A percentile compares a stretch with the other conserved stretches of the same genome.
These are phyloP conservation scores for Botryotinia narcissicola DNA, from an alignment of 2,329 filamentous ascomycete genomes.

Conservation along the genomic window DNA sequence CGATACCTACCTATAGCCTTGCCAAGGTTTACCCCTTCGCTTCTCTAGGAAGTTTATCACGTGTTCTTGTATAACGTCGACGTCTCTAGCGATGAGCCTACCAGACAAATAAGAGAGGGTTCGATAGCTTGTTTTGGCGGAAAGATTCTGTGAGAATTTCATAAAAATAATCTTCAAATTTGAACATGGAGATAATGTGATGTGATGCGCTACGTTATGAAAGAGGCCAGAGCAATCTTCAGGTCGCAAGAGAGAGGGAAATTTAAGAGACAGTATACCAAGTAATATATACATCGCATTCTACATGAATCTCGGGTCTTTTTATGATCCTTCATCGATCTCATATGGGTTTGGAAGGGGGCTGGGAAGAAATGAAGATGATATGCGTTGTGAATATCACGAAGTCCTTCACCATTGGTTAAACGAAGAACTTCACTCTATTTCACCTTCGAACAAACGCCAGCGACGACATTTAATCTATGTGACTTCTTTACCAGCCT, in stretches of 20 bases:
- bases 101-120: too few relatives aligned
- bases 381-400: not conserved
- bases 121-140: not conserved
- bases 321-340: not conserved
- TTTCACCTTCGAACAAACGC: not conserved
- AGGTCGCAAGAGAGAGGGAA: not conserved
- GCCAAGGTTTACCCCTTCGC: constrained; percentile 18
- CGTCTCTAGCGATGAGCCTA: not conserved
- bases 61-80: not conserved
- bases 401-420: not conserved
- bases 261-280: not conserved
- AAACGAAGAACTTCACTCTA: not conserved
- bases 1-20: not conserved
- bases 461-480: not conserved
- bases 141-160: not conserved
- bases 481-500: not conserved
- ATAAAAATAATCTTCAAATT: too few relatives aligned
- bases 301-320: rapidly evolving
- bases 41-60: not conserved
- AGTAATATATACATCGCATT: not conserved
- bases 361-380: not conserved
- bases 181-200: not conserved
- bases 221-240: rapidly evolving
- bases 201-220: not conserved
- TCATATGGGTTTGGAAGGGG: not conserved